Percentiles rank a stretch among this genome's conserved stretches.
These are phyloP conservation scores for Vachellia collinsii DNA, from an alignment of 306 rosid genomes.

Conservation along the genomic window DNA sequence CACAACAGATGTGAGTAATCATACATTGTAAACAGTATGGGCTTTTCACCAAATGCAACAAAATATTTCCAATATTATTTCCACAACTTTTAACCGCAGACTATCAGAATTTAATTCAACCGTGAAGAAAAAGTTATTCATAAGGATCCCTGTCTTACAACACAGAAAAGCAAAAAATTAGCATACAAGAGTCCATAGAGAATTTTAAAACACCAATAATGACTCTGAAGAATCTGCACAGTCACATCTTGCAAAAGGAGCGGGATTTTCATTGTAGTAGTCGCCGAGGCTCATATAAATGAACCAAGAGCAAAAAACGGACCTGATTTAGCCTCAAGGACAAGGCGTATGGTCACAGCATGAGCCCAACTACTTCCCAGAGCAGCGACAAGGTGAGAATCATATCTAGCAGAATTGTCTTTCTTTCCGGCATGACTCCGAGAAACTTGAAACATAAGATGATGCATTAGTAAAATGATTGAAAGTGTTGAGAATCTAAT, in stretches of 20 bases:
- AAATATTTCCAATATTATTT: neutral
- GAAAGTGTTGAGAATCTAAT: conserved; percentile 30
- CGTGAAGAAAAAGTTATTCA: conserved; percentile 15
- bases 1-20: conserved; percentile 14
- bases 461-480: conserved; percentile 4
- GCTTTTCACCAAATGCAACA: conserved; percentile 16
- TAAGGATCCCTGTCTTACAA: conserved; percentile 10
- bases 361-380: conserved; percentile 98
- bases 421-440: conserved; percentile 38
- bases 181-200: neutral
- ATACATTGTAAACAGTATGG: neutral
- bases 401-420: conserved; percentile 50
- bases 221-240: conserved; percentile 13
- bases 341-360: conserved; percentile 90
- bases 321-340: conserved; percentile 91
- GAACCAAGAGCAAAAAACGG: conserved; percentile 18
- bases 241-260: conserved; percentile 3
- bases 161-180: neutral
- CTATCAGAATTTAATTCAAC: neutral
- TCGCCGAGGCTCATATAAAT: neutral
- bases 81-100: conserved; percentile 1
- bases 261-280: neutral
- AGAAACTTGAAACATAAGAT: conserved; percentile 46
- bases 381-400: conserved; percentile 93
- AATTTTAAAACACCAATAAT: neutral